Conservation (phyloP, 495 filamentous ascomycete species). For the Trichoderma reesei region DNA sequence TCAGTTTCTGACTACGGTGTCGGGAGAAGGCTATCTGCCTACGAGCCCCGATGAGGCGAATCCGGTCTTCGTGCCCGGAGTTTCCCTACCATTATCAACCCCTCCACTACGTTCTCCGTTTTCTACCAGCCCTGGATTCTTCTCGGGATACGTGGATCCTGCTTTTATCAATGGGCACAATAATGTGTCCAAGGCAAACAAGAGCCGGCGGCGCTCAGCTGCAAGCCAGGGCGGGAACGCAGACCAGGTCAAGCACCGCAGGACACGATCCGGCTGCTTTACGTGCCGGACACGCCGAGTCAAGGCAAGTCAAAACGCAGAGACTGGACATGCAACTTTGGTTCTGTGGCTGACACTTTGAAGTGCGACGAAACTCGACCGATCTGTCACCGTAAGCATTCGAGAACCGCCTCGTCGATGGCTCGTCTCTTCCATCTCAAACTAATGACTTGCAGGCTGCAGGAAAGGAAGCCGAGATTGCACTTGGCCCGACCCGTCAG, state of each 20-base stretch:
- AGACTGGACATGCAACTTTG: background rate
- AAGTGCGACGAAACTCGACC: slow-evolving; percentile 83
- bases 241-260: slow-evolving; percentile 86
- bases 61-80: slow-evolving; percentile 14
- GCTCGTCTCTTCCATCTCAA: slow-evolving; percentile 9
- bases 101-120: slow-evolving; percentile 30
- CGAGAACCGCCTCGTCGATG: background rate
- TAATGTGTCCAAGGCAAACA: slow-evolving; percentile 40
- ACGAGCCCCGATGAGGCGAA: slow-evolving; percentile 26
- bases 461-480: slow-evolving; percentile 79
- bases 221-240: slow-evolving; percentile 28
- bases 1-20: slow-evolving; percentile 37
- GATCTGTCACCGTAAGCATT: slow-evolving; percentile 65
- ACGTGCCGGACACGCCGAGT: slow-evolving; percentile 85
- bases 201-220: slow-evolving; percentile 48
- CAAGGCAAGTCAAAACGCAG: slow-evolving; percentile 50
- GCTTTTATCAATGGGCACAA: slow-evolving; percentile 42
- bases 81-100: background rate
- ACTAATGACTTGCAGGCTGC: slow-evolving; percentile 47
- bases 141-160: slow-evolving; percentile 35
- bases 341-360: slow-evolving; percentile 13
- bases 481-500: slow-evolving; percentile 63
- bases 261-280: slow-evolving; percentile 89
- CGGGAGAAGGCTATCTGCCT: slow-evolving; percentile 29
- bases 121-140: slow-evolving; percentile 32